Evolutionary conservation across 441 rosid species (phyloP), one percentile per base, ranked within the genome.

Genomic region (Erysimum pusillum): DNA sequence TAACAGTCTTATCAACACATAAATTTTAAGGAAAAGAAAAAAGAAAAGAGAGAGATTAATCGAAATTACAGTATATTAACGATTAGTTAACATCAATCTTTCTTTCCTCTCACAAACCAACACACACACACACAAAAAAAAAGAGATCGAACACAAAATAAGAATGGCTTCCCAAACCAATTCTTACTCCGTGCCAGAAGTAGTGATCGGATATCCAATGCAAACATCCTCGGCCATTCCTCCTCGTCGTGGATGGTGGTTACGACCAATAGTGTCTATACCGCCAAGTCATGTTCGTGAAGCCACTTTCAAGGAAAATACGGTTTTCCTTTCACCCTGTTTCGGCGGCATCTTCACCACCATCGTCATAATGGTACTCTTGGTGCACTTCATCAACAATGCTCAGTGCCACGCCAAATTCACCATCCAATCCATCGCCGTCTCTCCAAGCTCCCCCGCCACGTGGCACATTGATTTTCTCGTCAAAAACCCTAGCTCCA

Each of bases 401-500:
- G 31, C 49, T 44, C 41, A 58, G n/a, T n/a, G 35, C 11, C 52
- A 74, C 73, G 35, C 52, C 32, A 58, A 58, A 35, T 57, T 74
- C 61, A 36, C 73, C 67, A 48, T 74, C 34, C 66, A 74, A 66
- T 66, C 78, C 52, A 58, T 74, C 42, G 9, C 22, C 32, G 18
- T 74, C 36, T 46, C 52, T 17, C 44, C 54, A 5, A 28, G 31
- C 31, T 46, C 70, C 58, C 6, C 44, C 22, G 15, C 60, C 52
- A 66, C 73, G 20, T 66, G 71, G 65, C 67, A 58, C 67, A 52
- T 74, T 3, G 25, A 74, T 17, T 58, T 74, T 39, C 71, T 74
- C 18, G 71, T 74, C 7, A 45, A 36, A 64, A 74, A 73, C 70
- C 76, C 71, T 0, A 56, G 18, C 38, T 65, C 65, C 25, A 64